Evolutionary conservation across 768 basidiomycete species (phyloP).

Genomic region (Lactarius akahatsu): DNA sequence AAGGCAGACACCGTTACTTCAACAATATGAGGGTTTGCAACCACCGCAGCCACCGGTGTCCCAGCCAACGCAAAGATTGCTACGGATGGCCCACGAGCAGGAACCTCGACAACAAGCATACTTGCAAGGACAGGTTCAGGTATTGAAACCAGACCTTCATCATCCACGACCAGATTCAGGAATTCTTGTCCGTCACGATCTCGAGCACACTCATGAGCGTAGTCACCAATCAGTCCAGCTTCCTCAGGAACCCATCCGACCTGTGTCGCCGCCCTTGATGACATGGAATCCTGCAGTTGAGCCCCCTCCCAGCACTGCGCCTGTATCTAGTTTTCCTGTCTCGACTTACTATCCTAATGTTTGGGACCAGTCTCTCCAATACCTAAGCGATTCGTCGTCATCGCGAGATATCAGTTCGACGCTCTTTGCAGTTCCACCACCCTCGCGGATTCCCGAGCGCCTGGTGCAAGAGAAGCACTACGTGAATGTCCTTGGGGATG

Average conservation of each 20-base stretch:
- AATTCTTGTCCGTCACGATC: conserved; percentile 26
- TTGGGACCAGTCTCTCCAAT: conserved; percentile 69
- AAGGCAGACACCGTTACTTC: not conserved
- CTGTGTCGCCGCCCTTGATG: conserved; percentile 61
- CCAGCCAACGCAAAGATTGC: conserved; percentile 8
- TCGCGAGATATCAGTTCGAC: conserved; percentile 32
- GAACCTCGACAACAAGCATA: conserved; percentile 10
- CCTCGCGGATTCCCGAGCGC: conserved; percentile 62
- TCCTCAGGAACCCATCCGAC: conserved; percentile 41
- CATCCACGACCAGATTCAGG: conserved; percentile 31
- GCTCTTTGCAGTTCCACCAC: conserved; percentile 62
- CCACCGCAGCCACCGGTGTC: conserved; percentile 1
- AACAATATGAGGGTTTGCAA: not conserved
- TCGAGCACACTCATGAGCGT: conserved; percentile 32
- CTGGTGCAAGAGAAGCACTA: conserved; percentile 75
- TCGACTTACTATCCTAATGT: conserved; percentile 80
- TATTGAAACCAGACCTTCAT: conserved; percentile 31
- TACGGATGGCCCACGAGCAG: conserved; percentile 11
- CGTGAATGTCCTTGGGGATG: conserved; percentile 50
- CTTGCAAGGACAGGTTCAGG: conserved; percentile 27
- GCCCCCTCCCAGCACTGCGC: conserved; percentile 68
- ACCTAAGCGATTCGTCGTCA: conserved; percentile 38
- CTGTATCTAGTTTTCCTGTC: conserved; percentile 60
- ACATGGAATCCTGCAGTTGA: conserved; percentile 81
- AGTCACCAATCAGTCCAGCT: conserved; percentile 31